Evolutionary conservation across 768 basidiomycete species (phyloP), one percentile per base, ranked within the genome.

Genomic region (Lactifluus echinatus): DNA sequence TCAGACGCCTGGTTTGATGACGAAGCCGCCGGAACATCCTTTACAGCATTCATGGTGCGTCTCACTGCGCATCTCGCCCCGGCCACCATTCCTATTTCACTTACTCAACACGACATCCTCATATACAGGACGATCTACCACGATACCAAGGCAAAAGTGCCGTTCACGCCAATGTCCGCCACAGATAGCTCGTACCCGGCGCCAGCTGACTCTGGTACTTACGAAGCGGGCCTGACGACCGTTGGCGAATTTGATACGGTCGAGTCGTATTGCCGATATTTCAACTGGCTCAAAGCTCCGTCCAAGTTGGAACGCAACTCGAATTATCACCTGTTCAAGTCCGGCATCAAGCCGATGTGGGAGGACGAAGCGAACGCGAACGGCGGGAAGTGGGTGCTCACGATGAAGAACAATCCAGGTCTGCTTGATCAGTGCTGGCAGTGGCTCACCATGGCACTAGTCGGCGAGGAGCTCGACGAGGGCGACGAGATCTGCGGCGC

Each of bases 291-390:
- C 61, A 93, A 93, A 70, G 87, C 88, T 0, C 93, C 93, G 11
- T 91, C 89, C 33, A 81, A 83, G 66, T 81, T 95, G 33, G 89
- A 93, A 65, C 84, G 84, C 65, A 92, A 91, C 72, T 87, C 87
- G 45, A 97, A 96, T 72, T 93, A 95, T 65, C 93, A 97, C 68
- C 78, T 97, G 54, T 96, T 97, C 81, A 95, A 95, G 73, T 78
- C 82, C 21, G 89, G 89, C 17, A 93, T 93, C 75, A 91, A 92
- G 67, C 91, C 91, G 14, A 95, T 96, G 93, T 96, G 93, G 93
- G 93, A 95, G 73, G 93, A 95, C 69, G 81, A 81, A 29, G 89
- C 91, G 53, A 96, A 96, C 66, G 87, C 89, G 24, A 80, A 85
- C 52, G 93, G 93, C 19, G 93, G 93, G 34, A 94, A 93, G 73